Evolutionary conservation across 176 grass and related monocot genomes (phyloP).

Genomic region (Urochloa ruziziensis): DNA sequence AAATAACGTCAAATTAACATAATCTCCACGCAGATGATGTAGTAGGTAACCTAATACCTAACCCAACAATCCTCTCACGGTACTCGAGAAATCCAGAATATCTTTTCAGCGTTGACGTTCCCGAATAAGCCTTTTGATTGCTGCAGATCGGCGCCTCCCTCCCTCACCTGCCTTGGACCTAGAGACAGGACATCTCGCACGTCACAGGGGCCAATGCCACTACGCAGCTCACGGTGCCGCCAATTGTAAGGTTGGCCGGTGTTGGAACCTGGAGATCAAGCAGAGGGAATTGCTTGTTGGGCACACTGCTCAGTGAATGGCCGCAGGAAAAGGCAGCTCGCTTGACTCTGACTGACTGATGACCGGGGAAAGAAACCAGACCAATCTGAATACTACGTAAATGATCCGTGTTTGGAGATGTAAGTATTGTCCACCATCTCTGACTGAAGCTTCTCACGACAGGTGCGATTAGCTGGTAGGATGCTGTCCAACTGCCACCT

Average conservation of each 20-base stretch:
- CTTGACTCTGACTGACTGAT: not conserved
- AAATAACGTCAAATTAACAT: not conserved
- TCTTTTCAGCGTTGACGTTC: constrained; percentile 31
- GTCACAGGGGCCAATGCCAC: constrained; percentile 29
- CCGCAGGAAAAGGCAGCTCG: constrained; percentile 2
- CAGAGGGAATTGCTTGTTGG: not conserved
- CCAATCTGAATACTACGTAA: no score
- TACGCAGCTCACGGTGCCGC: not conserved
- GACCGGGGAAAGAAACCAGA: no score
- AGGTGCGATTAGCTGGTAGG: not conserved
- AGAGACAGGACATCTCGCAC: constrained; percentile 17
- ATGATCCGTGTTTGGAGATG: not conserved
- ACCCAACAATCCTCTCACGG: constrained; percentile 25
- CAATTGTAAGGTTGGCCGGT: not conserved
- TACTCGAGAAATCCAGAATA: constrained; percentile 15
- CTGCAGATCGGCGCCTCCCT: constrained; percentile 13
- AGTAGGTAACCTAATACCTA: constrained; percentile 34
- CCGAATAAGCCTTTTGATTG: not conserved
- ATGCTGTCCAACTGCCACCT: not conserved
- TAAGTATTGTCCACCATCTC: not conserved
- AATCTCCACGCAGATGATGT: not conserved
- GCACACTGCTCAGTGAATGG: not conserved
- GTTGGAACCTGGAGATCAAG: not conserved
- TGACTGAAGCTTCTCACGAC: not conserved
- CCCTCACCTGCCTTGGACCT: constrained; percentile 2